Conservation (phyloP, 2,329 filamentous ascomycete species). For the Ceratocystis eucalypticola region DNA sequence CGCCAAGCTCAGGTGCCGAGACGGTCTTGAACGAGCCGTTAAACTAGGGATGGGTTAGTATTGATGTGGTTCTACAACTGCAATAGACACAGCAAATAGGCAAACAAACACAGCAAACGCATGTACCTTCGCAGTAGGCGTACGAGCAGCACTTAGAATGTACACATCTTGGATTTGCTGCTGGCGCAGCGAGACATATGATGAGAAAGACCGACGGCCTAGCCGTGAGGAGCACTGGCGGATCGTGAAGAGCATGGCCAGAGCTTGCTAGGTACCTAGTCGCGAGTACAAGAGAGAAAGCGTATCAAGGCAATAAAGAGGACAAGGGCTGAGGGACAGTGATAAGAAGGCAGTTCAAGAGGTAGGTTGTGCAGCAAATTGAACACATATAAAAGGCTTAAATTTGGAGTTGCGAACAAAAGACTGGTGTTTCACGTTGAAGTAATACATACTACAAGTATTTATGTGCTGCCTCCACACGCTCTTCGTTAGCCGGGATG, state of each 20-base stretch:
- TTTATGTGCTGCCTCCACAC: not conserved
- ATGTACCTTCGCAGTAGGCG: slow-evolving; percentile 71
- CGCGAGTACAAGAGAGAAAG: not conserved
- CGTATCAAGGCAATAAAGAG: not conserved
- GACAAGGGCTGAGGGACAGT: not conserved
- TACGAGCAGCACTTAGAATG: slow-evolving; percentile 79
- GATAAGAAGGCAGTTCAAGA: too few species aligned
- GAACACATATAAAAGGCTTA: not conserved
- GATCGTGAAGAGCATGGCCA: not conserved
- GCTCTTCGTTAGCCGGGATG: not conserved
- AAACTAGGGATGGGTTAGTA: slow-evolving; percentile 45
- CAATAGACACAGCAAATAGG: not conserved
- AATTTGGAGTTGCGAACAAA: not conserved
- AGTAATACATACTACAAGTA: not conserved
- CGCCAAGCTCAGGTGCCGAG: slow-evolving; percentile 75
- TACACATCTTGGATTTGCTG: slow-evolving; percentile 81
- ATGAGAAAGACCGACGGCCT: slow-evolving; percentile 30
- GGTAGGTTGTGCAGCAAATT: not conserved
- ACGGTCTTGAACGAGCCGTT: slow-evolving; percentile 81
- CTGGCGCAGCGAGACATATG: slow-evolving; percentile 33
- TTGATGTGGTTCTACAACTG: not conserved
- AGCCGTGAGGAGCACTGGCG: not conserved
- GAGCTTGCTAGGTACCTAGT: not conserved
- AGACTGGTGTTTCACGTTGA: slow-evolving; percentile 1
- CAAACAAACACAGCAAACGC: not conserved